A percentile compares a stretch with the other conserved stretches of the same genome.
Evolutionary conservation across 257 asterid species (phyloP).

Genomic region (Apocynum venetum): DNA sequence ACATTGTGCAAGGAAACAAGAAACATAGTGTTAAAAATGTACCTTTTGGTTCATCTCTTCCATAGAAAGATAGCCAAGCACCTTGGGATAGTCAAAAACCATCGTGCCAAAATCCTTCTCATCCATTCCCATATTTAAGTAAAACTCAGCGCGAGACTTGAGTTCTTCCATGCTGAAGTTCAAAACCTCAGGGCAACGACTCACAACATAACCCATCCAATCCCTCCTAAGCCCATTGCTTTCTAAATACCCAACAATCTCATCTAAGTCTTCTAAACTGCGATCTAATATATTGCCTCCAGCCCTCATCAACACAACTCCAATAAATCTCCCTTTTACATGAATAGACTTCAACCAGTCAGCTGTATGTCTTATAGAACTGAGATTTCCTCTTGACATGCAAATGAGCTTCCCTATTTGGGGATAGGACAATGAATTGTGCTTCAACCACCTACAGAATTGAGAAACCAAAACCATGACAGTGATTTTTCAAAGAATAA

Average conservation of each 20-base stretch:
- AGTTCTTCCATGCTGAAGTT: constrained; percentile 72
- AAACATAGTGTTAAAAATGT: constrained; percentile 5
- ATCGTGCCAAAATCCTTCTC: constrained; percentile 87
- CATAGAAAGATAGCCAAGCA: constrained; percentile 71
- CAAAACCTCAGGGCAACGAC: constrained; percentile 79
- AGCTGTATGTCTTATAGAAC: constrained; percentile 46
- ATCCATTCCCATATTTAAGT: constrained; percentile 69
- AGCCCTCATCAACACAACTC: constrained; percentile 58
- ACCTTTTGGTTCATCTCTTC: constrained; percentile 97
- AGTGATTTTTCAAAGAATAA: neutral
- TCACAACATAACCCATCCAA: constrained; percentile 84
- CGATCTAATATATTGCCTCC: constrained; percentile 51
- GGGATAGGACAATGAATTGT: constrained; percentile 75
- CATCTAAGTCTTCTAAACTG: constrained; percentile 55
- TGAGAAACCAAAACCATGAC: constrained; percentile 2
- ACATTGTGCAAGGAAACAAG: neutral
- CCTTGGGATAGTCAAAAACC: constrained; percentile 92
- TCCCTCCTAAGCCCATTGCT: constrained; percentile 72
- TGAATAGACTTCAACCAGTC: constrained; percentile 75
- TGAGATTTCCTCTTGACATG: constrained; percentile 63
- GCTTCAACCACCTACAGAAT: constrained; percentile 84
- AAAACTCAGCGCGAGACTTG: constrained; percentile 52
- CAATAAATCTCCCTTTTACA: constrained; percentile 81
- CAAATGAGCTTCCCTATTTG: constrained; percentile 82
- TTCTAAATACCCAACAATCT: constrained; percentile 56